Conservation (phyloP, 73 alveolate genomes). For the Halteria grandinella region DNA sequence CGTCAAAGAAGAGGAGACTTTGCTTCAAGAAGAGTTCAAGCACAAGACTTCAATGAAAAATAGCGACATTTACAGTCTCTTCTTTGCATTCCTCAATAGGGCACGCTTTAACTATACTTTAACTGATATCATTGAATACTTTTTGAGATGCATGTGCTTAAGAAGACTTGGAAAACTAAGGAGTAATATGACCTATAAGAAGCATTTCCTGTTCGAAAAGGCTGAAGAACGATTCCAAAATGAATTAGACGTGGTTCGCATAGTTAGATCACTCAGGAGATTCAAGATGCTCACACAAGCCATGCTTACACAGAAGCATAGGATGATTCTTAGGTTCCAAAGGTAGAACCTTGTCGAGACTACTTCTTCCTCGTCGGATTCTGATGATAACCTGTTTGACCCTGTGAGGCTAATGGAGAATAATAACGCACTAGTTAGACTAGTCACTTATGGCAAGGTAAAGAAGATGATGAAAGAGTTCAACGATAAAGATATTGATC, state of each 20-base stretch:
- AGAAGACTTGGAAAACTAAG: background rate
- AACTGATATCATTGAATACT: background rate
- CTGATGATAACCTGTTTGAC: slow-evolving; percentile 12
- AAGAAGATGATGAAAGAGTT: background rate
- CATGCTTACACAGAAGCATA: slow-evolving; percentile 9
- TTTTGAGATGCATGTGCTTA: slow-evolving; percentile 22
- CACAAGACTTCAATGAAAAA: background rate
- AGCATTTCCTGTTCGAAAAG: slow-evolving; percentile 9
- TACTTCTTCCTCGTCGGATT: slow-evolving; percentile 33
- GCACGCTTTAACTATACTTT: slow-evolving; percentile 13
- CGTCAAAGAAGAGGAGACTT: background rate
- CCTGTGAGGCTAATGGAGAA: slow-evolving; percentile 20
- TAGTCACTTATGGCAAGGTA: slow-evolving; percentile 31
- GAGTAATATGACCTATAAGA: background rate
- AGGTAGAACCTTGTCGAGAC: slow-evolving; percentile 22
- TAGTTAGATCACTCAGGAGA: slow-evolving; percentile 22
- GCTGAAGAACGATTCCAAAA: slow-evolving; percentile 3
- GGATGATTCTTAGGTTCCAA: slow-evolving; percentile 36
- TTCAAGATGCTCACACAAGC: slow-evolving; percentile 15
- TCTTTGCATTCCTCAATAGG: background rate
- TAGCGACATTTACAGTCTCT: background rate
- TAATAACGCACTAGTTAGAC: slow-evolving; percentile 23
- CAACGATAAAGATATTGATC: background rate
- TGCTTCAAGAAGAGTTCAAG: background rate
- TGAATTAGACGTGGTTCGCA: slow-evolving; percentile 30